Conservation (phyloP, 805 yeast species). For the Aciculoconidium aculeatum region DNA sequence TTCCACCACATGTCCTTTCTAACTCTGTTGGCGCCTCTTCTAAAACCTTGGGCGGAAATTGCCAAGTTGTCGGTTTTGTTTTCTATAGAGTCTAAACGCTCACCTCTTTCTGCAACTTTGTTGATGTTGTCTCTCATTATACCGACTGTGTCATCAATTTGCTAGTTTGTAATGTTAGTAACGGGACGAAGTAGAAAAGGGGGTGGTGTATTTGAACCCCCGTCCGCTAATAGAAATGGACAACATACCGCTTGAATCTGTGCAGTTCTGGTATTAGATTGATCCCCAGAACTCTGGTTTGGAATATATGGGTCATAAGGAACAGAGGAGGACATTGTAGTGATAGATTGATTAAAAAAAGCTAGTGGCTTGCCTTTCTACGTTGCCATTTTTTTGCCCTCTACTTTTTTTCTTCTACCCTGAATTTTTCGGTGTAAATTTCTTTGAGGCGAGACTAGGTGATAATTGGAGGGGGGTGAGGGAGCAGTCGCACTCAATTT, state of each 20-base stretch:
- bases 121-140: constrained; percentile 96
- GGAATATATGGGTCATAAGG: constrained; percentile 88
- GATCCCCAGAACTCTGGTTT: constrained; percentile 48
- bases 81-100: constrained; percentile 84
- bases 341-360: neutral
- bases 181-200: too few species aligned
- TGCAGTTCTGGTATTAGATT: constrained; percentile 58
- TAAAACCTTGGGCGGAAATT: constrained; percentile 88
- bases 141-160: constrained; percentile 93
- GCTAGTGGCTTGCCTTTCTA: neutral
- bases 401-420: constrained; percentile 1
- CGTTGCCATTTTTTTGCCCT: neutral
- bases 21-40: constrained; percentile 94
- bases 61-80: constrained; percentile 92
- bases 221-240: constrained; percentile 1
- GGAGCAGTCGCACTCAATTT: too few species aligned
- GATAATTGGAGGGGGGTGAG: too few species aligned
- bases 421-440: neutral
- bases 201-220: too few species aligned
- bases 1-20: constrained; percentile 99
- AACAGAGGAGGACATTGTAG: constrained; percentile 63
- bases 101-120: constrained; percentile 93
- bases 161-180: constrained; percentile 42
- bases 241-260: constrained; percentile 73
- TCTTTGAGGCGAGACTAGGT: too few species aligned